phyloP scores from a whole-genome alignment of 495 filamentous ascomycete species.

The Daldinia grandis region DNA sequence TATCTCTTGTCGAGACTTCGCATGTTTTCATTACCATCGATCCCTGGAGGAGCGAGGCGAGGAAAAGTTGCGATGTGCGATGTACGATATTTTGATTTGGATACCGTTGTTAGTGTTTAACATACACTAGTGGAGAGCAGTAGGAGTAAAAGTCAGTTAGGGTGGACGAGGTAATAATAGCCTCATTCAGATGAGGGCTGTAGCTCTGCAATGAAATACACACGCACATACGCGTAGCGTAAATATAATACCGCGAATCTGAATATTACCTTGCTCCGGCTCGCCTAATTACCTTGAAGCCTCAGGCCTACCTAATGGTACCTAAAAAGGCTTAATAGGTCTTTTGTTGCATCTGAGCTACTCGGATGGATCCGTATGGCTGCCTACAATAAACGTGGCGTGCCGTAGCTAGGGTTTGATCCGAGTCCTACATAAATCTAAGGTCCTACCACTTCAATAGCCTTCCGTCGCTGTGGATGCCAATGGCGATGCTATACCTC shows the following conservation, averaged over 20 bases:
- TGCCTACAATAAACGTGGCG: background rate
- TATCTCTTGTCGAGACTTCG: slow-evolving; percentile 24
- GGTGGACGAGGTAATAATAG: no score
- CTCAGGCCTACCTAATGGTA: no score
- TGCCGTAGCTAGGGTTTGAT: background rate
- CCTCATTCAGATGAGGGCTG: no score
- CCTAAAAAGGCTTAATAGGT: no score
- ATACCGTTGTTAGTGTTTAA: no score
- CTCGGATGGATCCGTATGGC: background rate
- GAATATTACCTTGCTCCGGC: no score
- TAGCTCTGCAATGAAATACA: no score
- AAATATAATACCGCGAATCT: no score
- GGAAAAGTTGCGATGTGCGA: slow-evolving; percentile 22
- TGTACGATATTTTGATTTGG: background rate
- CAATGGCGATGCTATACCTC: background rate
- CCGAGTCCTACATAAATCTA: background rate
- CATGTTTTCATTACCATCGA: slow-evolving; percentile 37
- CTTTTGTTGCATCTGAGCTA: background rate
- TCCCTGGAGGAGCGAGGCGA: slow-evolving; percentile 45
- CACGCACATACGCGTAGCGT: no score
- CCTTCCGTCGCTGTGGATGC: background rate
- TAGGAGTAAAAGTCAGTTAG: no score
- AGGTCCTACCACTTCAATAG: background rate
- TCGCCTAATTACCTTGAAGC: no score
- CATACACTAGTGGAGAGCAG: no score